Percentiles rank a stretch among this genome's conserved stretches.
Conservation (phyloP, 2,329 filamentous ascomycete genomes). For the Exophiala viscosa region DNA sequence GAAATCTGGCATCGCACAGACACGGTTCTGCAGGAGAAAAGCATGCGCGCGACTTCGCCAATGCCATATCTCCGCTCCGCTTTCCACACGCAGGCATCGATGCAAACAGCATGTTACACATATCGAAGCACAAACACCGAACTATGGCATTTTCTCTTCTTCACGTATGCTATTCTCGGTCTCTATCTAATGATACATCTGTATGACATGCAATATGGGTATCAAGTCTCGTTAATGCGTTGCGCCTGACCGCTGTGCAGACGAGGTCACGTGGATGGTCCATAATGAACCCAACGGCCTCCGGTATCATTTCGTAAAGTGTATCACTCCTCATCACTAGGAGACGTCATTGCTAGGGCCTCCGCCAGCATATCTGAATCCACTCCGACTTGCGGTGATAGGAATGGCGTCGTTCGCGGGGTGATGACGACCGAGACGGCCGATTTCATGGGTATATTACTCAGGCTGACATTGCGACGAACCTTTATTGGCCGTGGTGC, state of each 20-base stretch:
- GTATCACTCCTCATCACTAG: background rate
- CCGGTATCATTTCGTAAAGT: background rate
- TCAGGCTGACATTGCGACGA: slow-evolving; percentile 22
- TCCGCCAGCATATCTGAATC: slow-evolving; percentile 14
- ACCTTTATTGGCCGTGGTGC: slow-evolving; percentile 7
- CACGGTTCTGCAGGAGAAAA: slow-evolving; percentile 11
- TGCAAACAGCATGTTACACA: slow-evolving; percentile 10
- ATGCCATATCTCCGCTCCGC: slow-evolving; percentile 14
- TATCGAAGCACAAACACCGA: slow-evolving; percentile 1
- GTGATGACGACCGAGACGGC: slow-evolving; percentile 6
- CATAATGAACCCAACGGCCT: background rate
- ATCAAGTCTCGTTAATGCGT: slow-evolving; percentile 4
- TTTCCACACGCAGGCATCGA: background rate
- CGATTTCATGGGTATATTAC: slow-evolving; percentile 16
- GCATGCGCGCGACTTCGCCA: slow-evolving; percentile 8
- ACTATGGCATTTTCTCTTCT: background rate
- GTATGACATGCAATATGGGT: slow-evolving; percentile 5
- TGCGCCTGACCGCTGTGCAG: background rate
- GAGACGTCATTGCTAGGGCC: slow-evolving; percentile 15
- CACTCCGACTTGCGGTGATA: slow-evolving; percentile 15
- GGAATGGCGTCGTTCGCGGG: slow-evolving; percentile 14
- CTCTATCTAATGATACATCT: slow-evolving; percentile 10
- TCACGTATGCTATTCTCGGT: slow-evolving; percentile 1
- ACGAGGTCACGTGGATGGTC: slow-evolving; percentile 3
- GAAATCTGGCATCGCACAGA: slow-evolving; percentile 9